Conservation (phyloP, 257 asterid genomes). For the Solanum pennellii region DNA sequence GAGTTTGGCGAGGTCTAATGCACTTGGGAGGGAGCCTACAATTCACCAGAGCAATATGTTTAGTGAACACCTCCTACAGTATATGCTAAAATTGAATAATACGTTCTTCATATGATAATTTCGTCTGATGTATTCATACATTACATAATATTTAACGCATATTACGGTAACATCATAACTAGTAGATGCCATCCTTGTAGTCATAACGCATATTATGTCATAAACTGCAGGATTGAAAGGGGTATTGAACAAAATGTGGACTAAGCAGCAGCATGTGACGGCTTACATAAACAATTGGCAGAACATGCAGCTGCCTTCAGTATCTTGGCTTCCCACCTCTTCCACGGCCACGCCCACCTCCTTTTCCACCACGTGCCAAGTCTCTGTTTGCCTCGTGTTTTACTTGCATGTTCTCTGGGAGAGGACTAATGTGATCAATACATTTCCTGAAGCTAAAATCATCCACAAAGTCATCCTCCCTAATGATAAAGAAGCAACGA, state of each 20-base stretch:
- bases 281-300: not conserved
- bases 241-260: not conserved
- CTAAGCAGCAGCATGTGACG: not conserved
- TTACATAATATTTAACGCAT: not conserved
- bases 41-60: not conserved
- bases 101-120: not conserved
- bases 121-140: not conserved
- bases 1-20: conserved; percentile 78
- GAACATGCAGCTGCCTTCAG: not conserved
- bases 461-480: conserved; percentile 69
- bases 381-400: conserved; percentile 53
- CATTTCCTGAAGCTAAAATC: conserved; percentile 98
- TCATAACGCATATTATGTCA: not conserved
- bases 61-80: not conserved
- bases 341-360: conserved; percentile 40
- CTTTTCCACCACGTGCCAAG: conserved; percentile 51
- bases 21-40: conserved; percentile 15
- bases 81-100: not conserved
- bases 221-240: not conserved
- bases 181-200: not conserved
- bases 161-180: not conserved
- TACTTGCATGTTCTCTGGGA: conserved; percentile 80
- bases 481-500: conserved; percentile 76
- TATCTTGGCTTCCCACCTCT: conserved; percentile 5
- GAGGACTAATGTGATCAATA: conserved; percentile 64